Percentiles rank a stretch among this genome's conserved stretches.
Evolutionary conservation across 768 basidiomycete genomes (phyloP).

Genomic region (Mycena olivaceomarginata): DNA sequence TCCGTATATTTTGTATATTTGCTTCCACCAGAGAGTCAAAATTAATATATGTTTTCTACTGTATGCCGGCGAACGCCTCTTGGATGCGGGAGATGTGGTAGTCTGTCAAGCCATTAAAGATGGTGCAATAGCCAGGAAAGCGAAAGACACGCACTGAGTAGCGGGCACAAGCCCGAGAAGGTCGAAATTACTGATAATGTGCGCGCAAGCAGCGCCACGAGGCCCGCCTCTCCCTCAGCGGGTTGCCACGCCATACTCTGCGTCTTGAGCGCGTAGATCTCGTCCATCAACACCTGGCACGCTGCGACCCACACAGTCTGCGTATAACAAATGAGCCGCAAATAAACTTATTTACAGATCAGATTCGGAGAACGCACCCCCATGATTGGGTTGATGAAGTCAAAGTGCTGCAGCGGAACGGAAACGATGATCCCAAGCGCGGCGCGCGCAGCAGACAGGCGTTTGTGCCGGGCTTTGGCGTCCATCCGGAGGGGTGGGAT

Average conservation of each 20-base stretch:
- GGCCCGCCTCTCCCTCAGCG: background rate
- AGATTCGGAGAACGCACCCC: conserved; percentile 46
- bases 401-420: conserved; percentile 34
- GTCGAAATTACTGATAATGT: background rate
- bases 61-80: conserved; percentile 8
- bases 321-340: background rate
- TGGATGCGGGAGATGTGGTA: conserved; percentile 30
- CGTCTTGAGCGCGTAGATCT: conserved; percentile 2
- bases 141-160: conserved; percentile 14
- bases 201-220: background rate
- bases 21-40: too few species aligned
- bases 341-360: background rate
- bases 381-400: conserved; percentile 53
- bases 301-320: conserved; percentile 29
- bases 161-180: conserved; percentile 1
- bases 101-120: background rate
- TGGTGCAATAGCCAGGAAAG: background rate
- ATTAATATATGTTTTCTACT: background rate
- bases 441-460: conserved; percentile 42
- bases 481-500: conserved; percentile 47
- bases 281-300: conserved; percentile 29
- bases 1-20: too few species aligned
- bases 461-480: conserved; percentile 42
- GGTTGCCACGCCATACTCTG: background rate
- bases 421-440: conserved; percentile 41